Percentiles rank a stretch among this genome's conserved stretches.
Evolutionary conservation across 2,329 filamentous ascomycete species (phyloP).

Genomic region (Aspergillus alliaceus): DNA sequence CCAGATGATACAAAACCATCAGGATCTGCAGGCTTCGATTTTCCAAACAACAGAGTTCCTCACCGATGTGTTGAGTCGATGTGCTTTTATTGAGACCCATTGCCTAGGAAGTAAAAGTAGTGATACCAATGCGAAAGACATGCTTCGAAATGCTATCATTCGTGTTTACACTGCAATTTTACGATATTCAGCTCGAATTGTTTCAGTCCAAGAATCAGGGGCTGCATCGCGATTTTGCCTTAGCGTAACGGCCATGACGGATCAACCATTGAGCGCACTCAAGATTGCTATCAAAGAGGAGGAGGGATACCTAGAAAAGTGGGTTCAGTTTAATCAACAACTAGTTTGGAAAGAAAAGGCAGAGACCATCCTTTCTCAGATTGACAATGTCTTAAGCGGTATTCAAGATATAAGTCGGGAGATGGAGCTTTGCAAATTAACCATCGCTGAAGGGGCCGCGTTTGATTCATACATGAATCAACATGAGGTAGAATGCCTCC

Average conservation of each 20-base stretch:
- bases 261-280: neutral
- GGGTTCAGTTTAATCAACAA: neutral
- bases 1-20: neutral
- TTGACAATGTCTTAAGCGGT: neutral
- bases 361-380: neutral
- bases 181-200: neutral
- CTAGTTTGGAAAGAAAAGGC: neutral
- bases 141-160: neutral
- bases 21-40: neutral
- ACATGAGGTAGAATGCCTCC: constrained; percentile 21
- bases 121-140: neutral
- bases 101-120: neutral
- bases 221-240: neutral
- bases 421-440: neutral
- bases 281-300: neutral
- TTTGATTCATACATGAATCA: constrained; percentile 19
- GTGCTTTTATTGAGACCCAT: neutral
- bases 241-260: neutral
- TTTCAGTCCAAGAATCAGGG: neutral
- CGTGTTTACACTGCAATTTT: neutral
- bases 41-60: neutral
- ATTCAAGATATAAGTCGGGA: neutral
- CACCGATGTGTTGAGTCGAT: neutral
- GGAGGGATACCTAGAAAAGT: neutral
- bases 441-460: neutral